Evolutionary conservation across 495 filamentous ascomycete species (phyloP), one percentile per base, ranked within the genome.

Genomic region (Aspergillus sparsus): DNA sequence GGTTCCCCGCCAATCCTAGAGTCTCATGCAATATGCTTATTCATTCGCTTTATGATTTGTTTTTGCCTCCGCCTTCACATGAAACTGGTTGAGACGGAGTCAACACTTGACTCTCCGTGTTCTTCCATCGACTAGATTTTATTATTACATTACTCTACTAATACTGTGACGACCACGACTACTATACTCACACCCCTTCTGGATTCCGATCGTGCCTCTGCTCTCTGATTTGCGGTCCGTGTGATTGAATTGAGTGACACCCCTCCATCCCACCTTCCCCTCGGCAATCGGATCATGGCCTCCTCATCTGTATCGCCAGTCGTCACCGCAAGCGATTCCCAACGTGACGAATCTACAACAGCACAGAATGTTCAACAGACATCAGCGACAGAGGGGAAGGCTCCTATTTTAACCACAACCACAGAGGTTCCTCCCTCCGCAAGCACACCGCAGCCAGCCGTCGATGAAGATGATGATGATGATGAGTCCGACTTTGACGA

Each of bases 401-500:
- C 51, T 16, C 10, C 51, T n/a, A 36, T 47, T 61, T 62, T 61
- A 63, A 13, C 54, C 11, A 47, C 49, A 33, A n/a, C 37, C 16
- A 53, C 57, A 11, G 12, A 47, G n/a, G 15, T 47, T 21, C 16
- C 51, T 7, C 35, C 45, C 10, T 49, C 41, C 32, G 21, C 58
- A 27, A 27, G 57, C 34, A 16, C 57, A 32, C 37, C 18, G 21
- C 21, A 41, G 13, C n/a, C 53, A 35, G 31, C 45, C 11, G 27
- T 57, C 41, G 53, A 57, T 45, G 61, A 60, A 33, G 51, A 63
- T 31, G 66, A 71, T 10, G 71, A 74, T 10, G 70, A 74, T 9
- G 78, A 83, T 41, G 76, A 80, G 37, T 79, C 78, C 5, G 92
- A 96, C 68, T 82, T 96, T 16, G 92, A 96, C 68, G 93, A 97